Percentiles rank a stretch among this genome's conserved stretches.
phyloP scores from a whole-genome alignment of 1,284 basidiomycete genomes.

The Leccinum fuscescens region DNA sequence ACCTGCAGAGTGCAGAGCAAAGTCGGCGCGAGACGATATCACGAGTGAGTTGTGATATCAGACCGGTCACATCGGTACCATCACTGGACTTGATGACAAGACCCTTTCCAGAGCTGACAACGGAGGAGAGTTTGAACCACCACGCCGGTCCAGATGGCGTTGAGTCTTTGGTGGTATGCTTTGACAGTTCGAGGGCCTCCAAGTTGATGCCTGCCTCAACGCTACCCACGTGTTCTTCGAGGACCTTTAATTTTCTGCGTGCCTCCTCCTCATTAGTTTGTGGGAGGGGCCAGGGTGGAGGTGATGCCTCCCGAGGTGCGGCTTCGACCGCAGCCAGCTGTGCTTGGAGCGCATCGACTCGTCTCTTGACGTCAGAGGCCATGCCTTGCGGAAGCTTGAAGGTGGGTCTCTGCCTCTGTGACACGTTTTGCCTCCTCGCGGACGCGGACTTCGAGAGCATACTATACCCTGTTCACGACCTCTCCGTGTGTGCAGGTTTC shows the following conservation, averaged over 20 bases:
- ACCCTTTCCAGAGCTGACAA: slow-evolving; percentile 41
- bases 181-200: slow-evolving; percentile 67
- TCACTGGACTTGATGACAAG: slow-evolving; percentile 72
- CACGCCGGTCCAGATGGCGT: slow-evolving; percentile 37
- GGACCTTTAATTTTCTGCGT: slow-evolving; percentile 46
- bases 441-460: slow-evolving; percentile 54
- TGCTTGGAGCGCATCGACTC: slow-evolving; percentile 54
- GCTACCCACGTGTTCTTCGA: slow-evolving; percentile 61
- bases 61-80: slow-evolving; percentile 71
- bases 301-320: slow-evolving; percentile 31
- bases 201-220: slow-evolving; percentile 66
- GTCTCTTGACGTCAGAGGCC: slow-evolving; percentile 47
- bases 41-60: slow-evolving; percentile 72
- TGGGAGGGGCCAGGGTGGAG: slow-evolving; percentile 9
- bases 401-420: slow-evolving; percentile 53
- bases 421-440: slow-evolving; percentile 50
- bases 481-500: slow-evolving; percentile 50
- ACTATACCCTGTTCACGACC: slow-evolving; percentile 47
- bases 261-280: slow-evolving; percentile 53
- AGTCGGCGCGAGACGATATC: slow-evolving; percentile 82
- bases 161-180: slow-evolving; percentile 43
- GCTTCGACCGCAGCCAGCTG: slow-evolving; percentile 47
- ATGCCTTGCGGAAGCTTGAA: slow-evolving; percentile 44
- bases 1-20: slow-evolving; percentile 81
- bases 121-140: slow-evolving; percentile 47